Base-by-base conservation (phyloP, 2,329 filamentous ascomycete species). In the Pseudomassariella vexata region DNA sequence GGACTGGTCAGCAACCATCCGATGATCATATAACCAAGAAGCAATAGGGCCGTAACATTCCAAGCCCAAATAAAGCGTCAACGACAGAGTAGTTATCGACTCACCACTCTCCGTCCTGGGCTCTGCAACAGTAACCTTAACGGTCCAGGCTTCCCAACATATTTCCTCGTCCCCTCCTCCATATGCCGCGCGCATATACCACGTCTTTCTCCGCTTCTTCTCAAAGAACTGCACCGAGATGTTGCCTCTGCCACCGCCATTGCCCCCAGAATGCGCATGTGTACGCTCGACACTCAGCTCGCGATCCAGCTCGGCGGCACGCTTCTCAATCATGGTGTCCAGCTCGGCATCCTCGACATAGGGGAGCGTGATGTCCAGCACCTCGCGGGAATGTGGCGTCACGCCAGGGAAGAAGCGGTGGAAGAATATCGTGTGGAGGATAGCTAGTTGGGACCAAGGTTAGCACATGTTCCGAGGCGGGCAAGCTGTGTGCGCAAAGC, bases 351-450 rank as follows among this genome's bases (percentile, higher is more conserved):
- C 87, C 55, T 88, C 79, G 52, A 96, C 84, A 50, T 85, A 85
- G 31, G 92, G 89, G 18, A 96, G 76, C 20, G 87, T 89, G 40
- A 95, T 74, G 60, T 94, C 89, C 45, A 95, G 80, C 42, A 95
- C 79, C 54, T 95, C 89, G 63, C 87, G 82, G 42, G 86, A 88
- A 42, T 78, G 76, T 5, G 92, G 90, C 24, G 76, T 69, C 47
- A 95, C 75, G 37, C 86, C 81, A 36, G 87, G 87, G 69, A 96
- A 95, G 75, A 90, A 94, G 53, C 92, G 84, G 66, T 95, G 89
- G 73, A 96, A 96, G 77, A 96, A 98, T 59, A 96, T 95, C 30
- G 89, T 94, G 60, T 95, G 89, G 30, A 96, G 75, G 56, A 95
- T 85, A 42, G 85, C 90, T 94, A n/a, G 50, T 22, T 9, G 5